Conservation (phyloP, 2,329 filamentous ascomycete genomes). For the Trichoderma guizhouense region DNA sequence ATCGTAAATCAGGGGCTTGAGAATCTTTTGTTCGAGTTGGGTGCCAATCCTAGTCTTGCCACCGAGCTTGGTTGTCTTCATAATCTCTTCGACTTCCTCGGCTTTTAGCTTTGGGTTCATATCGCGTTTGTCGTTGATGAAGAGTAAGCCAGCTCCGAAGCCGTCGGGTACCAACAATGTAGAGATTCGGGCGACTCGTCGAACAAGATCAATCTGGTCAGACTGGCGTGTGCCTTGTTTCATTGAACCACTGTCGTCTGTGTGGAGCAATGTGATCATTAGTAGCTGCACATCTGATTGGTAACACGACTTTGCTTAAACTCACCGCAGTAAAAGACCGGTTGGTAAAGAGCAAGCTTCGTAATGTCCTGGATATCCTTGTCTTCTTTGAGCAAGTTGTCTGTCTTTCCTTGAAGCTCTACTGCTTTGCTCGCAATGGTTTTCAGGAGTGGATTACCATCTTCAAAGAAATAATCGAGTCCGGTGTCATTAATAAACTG, state of each 20-base stretch:
- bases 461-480: background rate
- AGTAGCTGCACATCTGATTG: background rate
- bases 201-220: slow-evolving; percentile 1
- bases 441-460: background rate
- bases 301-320: background rate
- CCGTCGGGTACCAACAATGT: slow-evolving; percentile 1
- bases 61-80: background rate
- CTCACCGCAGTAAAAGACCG: slow-evolving; percentile 16
- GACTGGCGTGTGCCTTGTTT: background rate
- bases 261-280: no score
- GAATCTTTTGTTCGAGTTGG: slow-evolving; percentile 7
- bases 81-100: background rate
- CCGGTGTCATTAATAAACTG: background rate
- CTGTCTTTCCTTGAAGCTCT: background rate
- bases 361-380: background rate
- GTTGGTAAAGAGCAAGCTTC: slow-evolving; percentile 1
- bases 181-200: slow-evolving; percentile 1
- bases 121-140: background rate
- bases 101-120: background rate
- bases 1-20: slow-evolving; percentile 10
- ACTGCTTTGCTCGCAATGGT: background rate
- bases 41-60: slow-evolving; percentile 10
- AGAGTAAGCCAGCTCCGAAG: slow-evolving; percentile 4
- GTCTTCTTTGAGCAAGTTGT: background rate
- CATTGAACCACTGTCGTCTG: slow-evolving; percentile 18